Evolutionary conservation across 768 basidiomycete genomes (phyloP).

Genomic region (Phylloporus sp.): DNA sequence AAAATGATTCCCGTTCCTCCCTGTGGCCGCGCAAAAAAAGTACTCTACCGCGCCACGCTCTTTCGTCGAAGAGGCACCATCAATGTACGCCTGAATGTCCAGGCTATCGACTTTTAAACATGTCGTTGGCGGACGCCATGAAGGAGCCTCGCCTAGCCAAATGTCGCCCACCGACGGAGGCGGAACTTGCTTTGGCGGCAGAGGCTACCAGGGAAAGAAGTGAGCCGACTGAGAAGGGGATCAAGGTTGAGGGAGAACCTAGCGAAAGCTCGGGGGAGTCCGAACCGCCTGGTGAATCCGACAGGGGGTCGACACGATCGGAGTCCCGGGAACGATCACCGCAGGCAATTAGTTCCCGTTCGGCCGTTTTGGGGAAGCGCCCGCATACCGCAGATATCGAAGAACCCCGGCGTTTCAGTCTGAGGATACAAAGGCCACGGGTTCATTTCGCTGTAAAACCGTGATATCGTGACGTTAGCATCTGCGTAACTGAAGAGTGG

Average conservation of each 20-base stretch:
- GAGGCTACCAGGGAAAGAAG: slow-evolving; percentile 6
- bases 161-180: slow-evolving; percentile 21
- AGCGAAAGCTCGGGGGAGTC: slow-evolving; percentile 8
- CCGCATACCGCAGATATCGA: slow-evolving; percentile 8
- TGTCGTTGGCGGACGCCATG: slow-evolving; percentile 14
- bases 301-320: slow-evolving; percentile 7
- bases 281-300: slow-evolving; percentile 10
- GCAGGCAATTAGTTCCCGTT: not conserved
- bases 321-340: slow-evolving; percentile 1
- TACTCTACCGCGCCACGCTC: slow-evolving; percentile 22
- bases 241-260: not conserved
- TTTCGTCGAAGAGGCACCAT: slow-evolving; percentile 21
- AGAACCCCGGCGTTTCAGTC: slow-evolving; percentile 6
- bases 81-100: slow-evolving; percentile 17
- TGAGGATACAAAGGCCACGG: slow-evolving; percentile 17
- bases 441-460: not conserved
- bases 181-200: slow-evolving; percentile 14
- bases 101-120: slow-evolving; percentile 18
- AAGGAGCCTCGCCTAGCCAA: slow-evolving; percentile 21
- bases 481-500: too few species aligned
- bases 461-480: not conserved
- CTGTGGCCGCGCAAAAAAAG: slow-evolving; percentile 21
- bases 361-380: slow-evolving; percentile 12
- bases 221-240: not conserved
- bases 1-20: slow-evolving; percentile 25